Conservation (phyloP, 495 filamentous ascomycete species). For the Neurospora sublineolata region DNA sequence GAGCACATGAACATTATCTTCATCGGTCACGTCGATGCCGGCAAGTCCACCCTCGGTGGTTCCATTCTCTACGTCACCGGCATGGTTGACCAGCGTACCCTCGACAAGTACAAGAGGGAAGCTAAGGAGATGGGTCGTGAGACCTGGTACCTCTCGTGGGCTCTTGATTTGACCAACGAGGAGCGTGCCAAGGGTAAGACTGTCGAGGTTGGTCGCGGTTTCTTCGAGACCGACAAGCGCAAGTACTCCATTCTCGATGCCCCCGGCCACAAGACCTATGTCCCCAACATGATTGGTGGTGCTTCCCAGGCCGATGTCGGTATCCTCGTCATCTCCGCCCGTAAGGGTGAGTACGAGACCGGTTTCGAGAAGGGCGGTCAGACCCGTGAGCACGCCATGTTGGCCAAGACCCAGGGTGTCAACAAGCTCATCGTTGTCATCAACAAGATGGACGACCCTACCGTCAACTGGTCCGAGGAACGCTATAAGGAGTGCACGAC, state of each 20-base stretch:
- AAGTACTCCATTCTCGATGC: slow-evolving; percentile 92
- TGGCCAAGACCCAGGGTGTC: slow-evolving; percentile 97
- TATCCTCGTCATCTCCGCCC: slow-evolving; percentile 88
- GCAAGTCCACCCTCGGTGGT: slow-evolving; percentile 91
- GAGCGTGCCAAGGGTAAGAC: slow-evolving; percentile 96
- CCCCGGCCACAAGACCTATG: slow-evolving; percentile 92
- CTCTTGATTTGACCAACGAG: slow-evolving; percentile 89
- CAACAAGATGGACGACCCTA: slow-evolving; percentile 98
- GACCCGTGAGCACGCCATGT: slow-evolving; percentile 90
- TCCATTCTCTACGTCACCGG: slow-evolving; percentile 84
- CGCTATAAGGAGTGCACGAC: slow-evolving; percentile 85
- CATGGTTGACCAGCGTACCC: slow-evolving; percentile 96
- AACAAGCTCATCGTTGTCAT: slow-evolving; percentile 87
- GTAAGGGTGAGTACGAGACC: slow-evolving; percentile 98
- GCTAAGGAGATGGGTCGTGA: slow-evolving; percentile 93
- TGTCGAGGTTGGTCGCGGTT: slow-evolving; percentile 91
- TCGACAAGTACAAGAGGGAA: slow-evolving; percentile 95
- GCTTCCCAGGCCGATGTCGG: slow-evolving; percentile 92
- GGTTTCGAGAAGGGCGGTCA: slow-evolving; percentile 99
- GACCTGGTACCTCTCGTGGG: slow-evolving; percentile 98
- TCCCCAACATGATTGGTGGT: slow-evolving; percentile 93
- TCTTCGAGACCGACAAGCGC: slow-evolving; percentile 86
- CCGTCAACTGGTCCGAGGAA: slow-evolving; percentile 87
- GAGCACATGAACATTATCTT: slow-evolving; percentile 98
- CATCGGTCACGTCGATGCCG: slow-evolving; percentile 95